phyloP scores from a whole-genome alignment of 495 filamentous ascomycete genomes.

The Aspergillus bridgeri region DNA sequence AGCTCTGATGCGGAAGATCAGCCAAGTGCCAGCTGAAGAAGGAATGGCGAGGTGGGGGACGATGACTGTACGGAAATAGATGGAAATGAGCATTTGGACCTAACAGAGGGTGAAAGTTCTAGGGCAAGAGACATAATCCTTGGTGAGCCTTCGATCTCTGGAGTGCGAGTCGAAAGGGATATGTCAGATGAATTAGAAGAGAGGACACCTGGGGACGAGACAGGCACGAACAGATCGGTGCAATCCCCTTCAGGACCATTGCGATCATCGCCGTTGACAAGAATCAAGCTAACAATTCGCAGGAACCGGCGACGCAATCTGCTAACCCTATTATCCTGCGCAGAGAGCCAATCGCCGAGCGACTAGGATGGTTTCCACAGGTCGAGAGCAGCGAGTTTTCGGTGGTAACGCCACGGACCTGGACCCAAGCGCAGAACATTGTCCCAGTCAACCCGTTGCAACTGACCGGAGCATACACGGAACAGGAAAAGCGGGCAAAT shows the following conservation, averaged over 20 bases:
- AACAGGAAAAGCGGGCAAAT: not conserved
- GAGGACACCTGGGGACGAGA: not conserved
- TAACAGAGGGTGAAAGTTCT: not conserved
- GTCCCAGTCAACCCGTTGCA: not conserved
- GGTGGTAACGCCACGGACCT: not conserved
- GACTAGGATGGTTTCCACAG: not conserved
- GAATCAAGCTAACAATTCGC: not conserved
- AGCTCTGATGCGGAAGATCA: not conserved
- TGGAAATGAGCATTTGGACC: not conserved
- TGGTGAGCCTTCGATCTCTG: not conserved
- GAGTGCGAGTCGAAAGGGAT: not conserved
- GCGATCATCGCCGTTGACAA: not conserved
- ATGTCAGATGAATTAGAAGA: not conserved
- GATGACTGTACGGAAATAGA: slow-evolving; percentile 1
- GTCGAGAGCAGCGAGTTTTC: not conserved
- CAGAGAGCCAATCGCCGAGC: slow-evolving; percentile 3
- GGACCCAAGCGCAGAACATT: not conserved
- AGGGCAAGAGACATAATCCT: not conserved
- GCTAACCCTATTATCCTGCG: not conserved
- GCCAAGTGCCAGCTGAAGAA: not conserved
- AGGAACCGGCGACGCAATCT: slow-evolving; percentile 1
- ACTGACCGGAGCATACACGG: not conserved
- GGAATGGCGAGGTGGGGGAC: not conserved
- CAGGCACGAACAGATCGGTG: not conserved
- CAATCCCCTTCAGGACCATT: not conserved